Conservation (phyloP, 805 yeast genomes). For the Yueomyces sp. region DNA sequence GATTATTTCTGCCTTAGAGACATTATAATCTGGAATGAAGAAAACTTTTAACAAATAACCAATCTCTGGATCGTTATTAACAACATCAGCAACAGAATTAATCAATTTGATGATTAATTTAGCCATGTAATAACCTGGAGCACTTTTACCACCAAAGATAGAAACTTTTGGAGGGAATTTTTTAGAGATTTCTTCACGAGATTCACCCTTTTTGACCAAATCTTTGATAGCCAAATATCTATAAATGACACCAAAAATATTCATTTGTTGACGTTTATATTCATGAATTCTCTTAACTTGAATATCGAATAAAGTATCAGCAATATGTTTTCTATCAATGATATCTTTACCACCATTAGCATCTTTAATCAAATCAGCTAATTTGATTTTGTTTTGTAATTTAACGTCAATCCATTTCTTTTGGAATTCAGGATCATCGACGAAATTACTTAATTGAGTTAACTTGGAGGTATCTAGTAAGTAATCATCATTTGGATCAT, state of each 20-base stretch:
- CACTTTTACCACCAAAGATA: constrained; percentile 88
- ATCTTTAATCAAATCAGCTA: constrained; percentile 53
- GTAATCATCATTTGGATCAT: constrained; percentile 48
- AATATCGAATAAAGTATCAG: constrained; percentile 68
- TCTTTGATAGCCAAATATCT: constrained; percentile 68
- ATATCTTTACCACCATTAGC: constrained; percentile 42
- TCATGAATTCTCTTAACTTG: constrained; percentile 94
- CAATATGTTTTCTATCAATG: constrained; percentile 40
- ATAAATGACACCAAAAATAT: constrained; percentile 78
- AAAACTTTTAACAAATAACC: constrained; percentile 72
- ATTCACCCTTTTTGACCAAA: constrained; percentile 25
- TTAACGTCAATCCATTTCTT: constrained; percentile 61
- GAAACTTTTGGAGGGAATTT: constrained; percentile 63
- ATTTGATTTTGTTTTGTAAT: constrained; percentile 48
- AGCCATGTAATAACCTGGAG: constrained; percentile 97
- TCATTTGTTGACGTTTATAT: constrained; percentile 89
- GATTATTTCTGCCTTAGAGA: constrained; percentile 84
- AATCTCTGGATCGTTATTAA: constrained; percentile 65
- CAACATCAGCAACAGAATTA: constrained; percentile 67
- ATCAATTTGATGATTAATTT: constrained; percentile 78
- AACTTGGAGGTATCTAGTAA: constrained; percentile 55
- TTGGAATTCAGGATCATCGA: constrained; percentile 58
- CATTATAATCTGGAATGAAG: constrained; percentile 85
- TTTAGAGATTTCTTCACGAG: constrained; percentile 44
- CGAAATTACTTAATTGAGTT: constrained; percentile 50